These are phyloP conservation scores for Solanum chacoense DNA, from an alignment of 305 asterid genomes.

Conservation along the genomic window DNA sequence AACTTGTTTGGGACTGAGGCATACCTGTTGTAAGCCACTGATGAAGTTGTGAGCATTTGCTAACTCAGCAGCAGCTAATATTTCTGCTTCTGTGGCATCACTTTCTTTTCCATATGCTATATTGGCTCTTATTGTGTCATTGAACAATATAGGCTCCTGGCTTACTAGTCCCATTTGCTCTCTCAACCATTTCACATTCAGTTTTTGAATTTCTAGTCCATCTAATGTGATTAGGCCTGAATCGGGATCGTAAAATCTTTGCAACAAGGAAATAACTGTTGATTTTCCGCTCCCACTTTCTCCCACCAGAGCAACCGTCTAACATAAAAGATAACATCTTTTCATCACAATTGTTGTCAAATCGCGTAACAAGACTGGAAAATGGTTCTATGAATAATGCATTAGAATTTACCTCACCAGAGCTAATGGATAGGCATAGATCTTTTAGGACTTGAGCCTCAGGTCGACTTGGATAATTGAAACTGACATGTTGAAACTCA, in stretches of 20 bases:
- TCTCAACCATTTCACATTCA: constrained; percentile 77
- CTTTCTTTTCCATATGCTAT: constrained; percentile 56
- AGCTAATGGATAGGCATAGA: constrained; percentile 36
- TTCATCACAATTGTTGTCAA: background rate
- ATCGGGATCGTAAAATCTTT: constrained; percentile 75
- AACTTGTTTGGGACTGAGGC: background rate
- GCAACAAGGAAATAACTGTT: constrained; percentile 61
- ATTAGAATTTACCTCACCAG: constrained; percentile 39
- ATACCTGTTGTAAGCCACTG: constrained; percentile 38
- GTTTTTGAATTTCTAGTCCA: constrained; percentile 50
- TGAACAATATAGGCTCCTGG: constrained; percentile 78
- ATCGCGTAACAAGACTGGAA: background rate
- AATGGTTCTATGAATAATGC: background rate
- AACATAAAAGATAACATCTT: constrained; percentile 16
- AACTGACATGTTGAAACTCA: constrained; percentile 32
- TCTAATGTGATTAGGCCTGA: constrained; percentile 64
- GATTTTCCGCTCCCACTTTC: constrained; percentile 98
- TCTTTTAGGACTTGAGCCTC: constrained; percentile 41
- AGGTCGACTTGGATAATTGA: constrained; percentile 57
- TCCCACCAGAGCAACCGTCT: constrained; percentile 86
- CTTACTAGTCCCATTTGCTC: constrained; percentile 90
- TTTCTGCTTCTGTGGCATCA: constrained; percentile 47
- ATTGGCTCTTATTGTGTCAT: constrained; percentile 53
- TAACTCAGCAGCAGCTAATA: constrained; percentile 42
- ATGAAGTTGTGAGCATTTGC: constrained; percentile 60